Evolutionary conservation across 495 filamentous ascomycete species (phyloP), one percentile per base, ranked within the genome.

Genomic region (Annulohypoxylon moriforme): DNA sequence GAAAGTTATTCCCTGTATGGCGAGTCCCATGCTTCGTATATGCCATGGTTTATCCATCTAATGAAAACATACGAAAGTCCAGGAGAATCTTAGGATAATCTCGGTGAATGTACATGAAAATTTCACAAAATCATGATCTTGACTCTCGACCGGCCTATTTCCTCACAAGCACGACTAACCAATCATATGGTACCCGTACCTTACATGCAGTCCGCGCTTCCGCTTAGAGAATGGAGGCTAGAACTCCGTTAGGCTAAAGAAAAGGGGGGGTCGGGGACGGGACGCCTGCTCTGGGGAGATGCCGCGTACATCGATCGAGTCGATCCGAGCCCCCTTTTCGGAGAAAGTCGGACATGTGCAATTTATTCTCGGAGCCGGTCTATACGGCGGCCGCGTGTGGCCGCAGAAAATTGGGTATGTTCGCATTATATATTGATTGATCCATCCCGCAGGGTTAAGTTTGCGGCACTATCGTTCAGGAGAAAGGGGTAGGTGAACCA

Each of bases 111-210:
- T 3, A 44, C 6, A 16, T 18, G 18, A 18, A 20, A 44, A 18
- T n/a, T 18, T 18, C 40, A 2, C 14, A 18, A 44, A 20, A 44
- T 13, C 14, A 44, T 9, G 5, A 44, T 20, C n/a, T 44, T 24
- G 13, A 3, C 14, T 13, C 10, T 29, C 3, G 10, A 8, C 24
- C 11, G 2, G 24, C 24, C 5, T 22, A 24, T 10, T 11, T 0
- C 10, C 20, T 34, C 29, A n/a, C 29, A 18, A 29, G n/a, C n/a
- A n/a, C n/a, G 22, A 47, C 47, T 11, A 25, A 24, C 68, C 68
- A 71, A 67, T 67, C 57, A 65, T 42, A 31, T 33, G 38, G 7
- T 25, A 57, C 14, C 31, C n/a, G 63, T 71, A 71, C 68, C 62
- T 71, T 67, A 50, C 57, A 67, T 71, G 55, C 58, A 18, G 16